Base-by-base conservation (phyloP, 495 filamentous ascomycete species). In the Tricharina praecox region DNA sequence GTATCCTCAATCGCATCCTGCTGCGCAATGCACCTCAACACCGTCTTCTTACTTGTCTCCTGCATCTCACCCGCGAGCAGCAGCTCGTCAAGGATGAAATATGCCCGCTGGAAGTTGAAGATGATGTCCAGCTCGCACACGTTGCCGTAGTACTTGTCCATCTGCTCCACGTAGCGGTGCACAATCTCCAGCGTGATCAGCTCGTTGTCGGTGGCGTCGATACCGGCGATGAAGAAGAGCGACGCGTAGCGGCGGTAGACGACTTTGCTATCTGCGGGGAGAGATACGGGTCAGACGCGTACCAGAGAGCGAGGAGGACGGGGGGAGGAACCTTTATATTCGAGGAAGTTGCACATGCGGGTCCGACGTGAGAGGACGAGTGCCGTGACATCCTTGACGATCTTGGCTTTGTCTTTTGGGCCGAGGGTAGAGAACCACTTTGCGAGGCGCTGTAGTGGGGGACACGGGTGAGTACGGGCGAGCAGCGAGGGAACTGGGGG, bases 81-180 rank as follows among this genome's bases (percentile, higher is more conserved):
- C 40, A 99, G 73, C 70, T 99, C 90, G 59, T 99, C 90, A 19
- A 99, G 72, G 56, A 99, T 96, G 65, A 92, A 95, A 65, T 99
- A 99, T 46, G 92, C 90, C 68, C 96, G 96, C 62, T 95, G 90
- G 64, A 96, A 96, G 65, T 96, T 96, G 74, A 99, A 99, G 59
- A 96, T 94, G 61, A 97, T 90, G 59, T 97, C 90, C 54, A 97
- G 70, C 70, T 99, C 92, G 76, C 90, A 99, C 49, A 99, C 90
- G 66, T 99, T 99, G 64, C 90, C 90, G 63, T 99, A 99, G 71
- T 96, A 99, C 64, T 96, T 99, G 72, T 99, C 90, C 90, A 96
- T 99, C 68, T 96, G 90, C 65, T 99, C 90, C 41, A 96, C 90
- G 64, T 95, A 96, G 55, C 90, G 84, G 67, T 99, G 90, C 40